Conservation (phyloP, 805 yeast genomes). For the Hanseniaspora clermontiae region DNA sequence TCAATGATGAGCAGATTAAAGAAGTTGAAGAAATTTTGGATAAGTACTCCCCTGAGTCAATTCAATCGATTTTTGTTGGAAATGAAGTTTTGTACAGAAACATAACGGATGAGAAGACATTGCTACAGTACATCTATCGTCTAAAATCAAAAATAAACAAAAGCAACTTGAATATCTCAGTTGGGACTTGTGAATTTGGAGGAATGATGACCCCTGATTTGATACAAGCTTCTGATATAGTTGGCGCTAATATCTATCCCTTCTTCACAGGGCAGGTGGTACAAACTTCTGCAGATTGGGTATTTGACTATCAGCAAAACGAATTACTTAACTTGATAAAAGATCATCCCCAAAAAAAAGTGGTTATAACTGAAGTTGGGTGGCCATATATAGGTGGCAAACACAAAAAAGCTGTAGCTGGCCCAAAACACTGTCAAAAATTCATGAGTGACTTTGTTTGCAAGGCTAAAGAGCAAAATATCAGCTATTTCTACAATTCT, state of each 20-base stretch:
- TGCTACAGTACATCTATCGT: slow-evolving; percentile 33
- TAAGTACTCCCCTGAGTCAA: slow-evolving; percentile 33
- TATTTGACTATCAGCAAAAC: slow-evolving; percentile 34
- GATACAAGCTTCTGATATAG: slow-evolving; percentile 37
- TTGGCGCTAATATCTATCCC: slow-evolving; percentile 57
- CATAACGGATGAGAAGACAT: slow-evolving; percentile 31
- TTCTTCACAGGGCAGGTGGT: slow-evolving; percentile 50
- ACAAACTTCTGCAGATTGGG: slow-evolving; percentile 40
- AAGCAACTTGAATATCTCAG: slow-evolving; percentile 32
- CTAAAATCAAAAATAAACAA: slow-evolving; percentile 31
- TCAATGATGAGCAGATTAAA: slow-evolving; percentile 36
- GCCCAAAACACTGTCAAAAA: slow-evolving; percentile 31
- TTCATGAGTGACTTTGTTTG: slow-evolving; percentile 46
- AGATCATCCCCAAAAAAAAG: slow-evolving; percentile 19
- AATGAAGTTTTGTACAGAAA: slow-evolving; percentile 49
- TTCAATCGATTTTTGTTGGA: slow-evolving; percentile 46
- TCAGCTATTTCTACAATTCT: slow-evolving; percentile 50
- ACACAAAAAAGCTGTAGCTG: slow-evolving; percentile 37
- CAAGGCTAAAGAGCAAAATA: slow-evolving; percentile 26
- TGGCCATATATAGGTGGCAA: slow-evolving; percentile 60
- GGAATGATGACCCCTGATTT: slow-evolving; percentile 32
- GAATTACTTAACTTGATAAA: slow-evolving; percentile 32
- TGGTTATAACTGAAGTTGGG: slow-evolving; percentile 51
- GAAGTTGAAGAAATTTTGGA: slow-evolving; percentile 33
- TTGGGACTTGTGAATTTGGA: slow-evolving; percentile 54